Evolutionary conservation across 768 basidiomycete species (phyloP).

Genomic region (Lactarius sp.): DNA sequence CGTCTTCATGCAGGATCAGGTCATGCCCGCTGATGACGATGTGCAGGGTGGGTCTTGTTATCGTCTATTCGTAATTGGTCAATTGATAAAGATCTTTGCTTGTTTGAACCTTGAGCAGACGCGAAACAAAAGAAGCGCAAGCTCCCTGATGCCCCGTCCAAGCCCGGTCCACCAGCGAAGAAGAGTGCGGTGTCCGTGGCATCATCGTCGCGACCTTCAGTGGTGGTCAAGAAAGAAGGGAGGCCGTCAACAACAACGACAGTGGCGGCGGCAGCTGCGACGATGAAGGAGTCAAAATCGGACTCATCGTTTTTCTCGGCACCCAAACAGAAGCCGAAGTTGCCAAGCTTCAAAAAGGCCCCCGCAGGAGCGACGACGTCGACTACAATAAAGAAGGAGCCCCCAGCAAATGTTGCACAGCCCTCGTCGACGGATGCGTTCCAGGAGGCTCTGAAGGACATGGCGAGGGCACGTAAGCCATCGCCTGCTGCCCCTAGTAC

Average conservation of each 20-base stretch:
- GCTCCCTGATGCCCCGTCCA: conserved; percentile 45
- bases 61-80: not conserved
- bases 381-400: conserved; percentile 43
- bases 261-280: not conserved
- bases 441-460: conserved; percentile 77
- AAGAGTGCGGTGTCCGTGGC: conserved; percentile 51
- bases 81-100: conserved; percentile 29
- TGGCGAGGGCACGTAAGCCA: conserved; percentile 57
- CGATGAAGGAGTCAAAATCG: conserved; percentile 72
- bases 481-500: conserved; percentile 42
- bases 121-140: conserved; percentile 68
- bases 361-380: conserved; percentile 32
- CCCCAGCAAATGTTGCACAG: conserved; percentile 59
- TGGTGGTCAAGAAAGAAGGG: conserved; percentile 55
- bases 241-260: conserved; percentile 31
- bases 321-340: conserved; percentile 76
- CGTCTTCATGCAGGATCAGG: conserved; percentile 40
- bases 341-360: conserved; percentile 85
- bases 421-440: conserved; percentile 77
- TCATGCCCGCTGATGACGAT: conserved; percentile 34
- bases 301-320: conserved; percentile 88
- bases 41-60: conserved; percentile 71
- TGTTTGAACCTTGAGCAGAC: conserved; percentile 15
- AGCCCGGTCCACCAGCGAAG: conserved; percentile 54
- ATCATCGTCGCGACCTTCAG: conserved; percentile 37